Evolutionary conservation across 163 green algal species (phyloP), one percentile per base, ranked within the genome.

Genomic region (Trebouxia gelatinosa): DNA sequence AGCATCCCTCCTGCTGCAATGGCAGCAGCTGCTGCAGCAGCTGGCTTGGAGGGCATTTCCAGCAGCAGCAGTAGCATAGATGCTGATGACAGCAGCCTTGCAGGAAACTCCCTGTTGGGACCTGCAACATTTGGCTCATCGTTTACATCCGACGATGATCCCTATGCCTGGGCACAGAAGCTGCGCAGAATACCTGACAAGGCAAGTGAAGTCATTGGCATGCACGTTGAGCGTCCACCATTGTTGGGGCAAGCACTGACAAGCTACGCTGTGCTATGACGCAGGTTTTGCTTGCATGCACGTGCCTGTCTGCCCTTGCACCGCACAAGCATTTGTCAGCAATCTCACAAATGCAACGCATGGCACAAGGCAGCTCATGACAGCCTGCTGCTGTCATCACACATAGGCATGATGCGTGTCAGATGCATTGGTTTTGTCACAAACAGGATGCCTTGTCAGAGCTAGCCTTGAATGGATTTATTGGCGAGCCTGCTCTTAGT

Each of bases 101-200:
- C 37, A 19, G 38, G 29, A 17, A 50, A 23, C 23, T 29, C 28
- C 54, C 32, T 31, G 57, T 38, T 51, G 61, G 64, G 26, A 21
- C 34, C 31, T 32, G 43, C 66, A 31, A 72, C 54, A 29, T 54
- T 59, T 64, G 54, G 40, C 21, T 74, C 54, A 3, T 79, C 57
- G 29, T 72, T 50, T 57, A 31, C n/a, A 6, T 48, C 39, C 31
- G 65, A 66, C 19, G 51, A 79, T n/a, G 75, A 83, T 37, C 78
- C 78, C 5, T 89, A 86, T 78, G 84, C 78, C 7, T 89, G 85
- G 85, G 85, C 85, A 31, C 61, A 83, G 38, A 78, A 79, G 37
- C 75, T 90, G 48, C 54, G 81, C 1, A 65, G 85, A 48, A 81
- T 89, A 16, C 82, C 84, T n/a, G 84, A 90, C 35, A 84, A 87